phyloP scores from a whole-genome alignment of 345 rosid species.

The Melastoma malabathricum region DNA sequence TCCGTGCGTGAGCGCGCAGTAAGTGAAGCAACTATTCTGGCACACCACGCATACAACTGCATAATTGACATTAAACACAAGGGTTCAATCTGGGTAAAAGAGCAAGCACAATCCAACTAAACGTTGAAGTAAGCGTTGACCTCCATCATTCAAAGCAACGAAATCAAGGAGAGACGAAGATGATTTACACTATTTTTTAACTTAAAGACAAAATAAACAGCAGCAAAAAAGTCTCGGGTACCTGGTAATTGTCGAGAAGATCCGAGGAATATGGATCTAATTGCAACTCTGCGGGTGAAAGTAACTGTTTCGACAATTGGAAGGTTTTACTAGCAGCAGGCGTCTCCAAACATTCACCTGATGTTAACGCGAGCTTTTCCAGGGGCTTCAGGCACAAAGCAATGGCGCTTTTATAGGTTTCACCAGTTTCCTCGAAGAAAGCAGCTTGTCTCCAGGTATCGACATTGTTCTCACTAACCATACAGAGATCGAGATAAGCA shows the following conservation, averaged over 20 bases:
- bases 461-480: constrained; percentile 83
- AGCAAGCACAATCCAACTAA: too few species aligned
- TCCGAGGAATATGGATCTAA: constrained; percentile 39
- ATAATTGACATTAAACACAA: not conserved
- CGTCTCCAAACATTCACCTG: constrained; percentile 47
- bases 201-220: constrained; percentile 2
- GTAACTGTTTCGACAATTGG: constrained; percentile 33
- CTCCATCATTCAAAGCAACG: too few species aligned
- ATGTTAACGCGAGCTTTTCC: constrained; percentile 59
- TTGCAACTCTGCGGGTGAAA: constrained; percentile 24
- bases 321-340: constrained; percentile 28
- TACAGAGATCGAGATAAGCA: constrained; percentile 89
- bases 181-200: not conserved
- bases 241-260: constrained; percentile 62
- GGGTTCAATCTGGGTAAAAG: constrained; percentile 2
- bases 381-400: constrained; percentile 67
- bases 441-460: constrained; percentile 96
- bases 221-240: constrained; percentile 12
- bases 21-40: constrained; percentile 48
- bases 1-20: constrained; percentile 64
- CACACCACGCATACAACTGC: constrained; percentile 81
- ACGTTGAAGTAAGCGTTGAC: too few species aligned
- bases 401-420: constrained; percentile 74
- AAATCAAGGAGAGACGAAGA: too few species aligned
- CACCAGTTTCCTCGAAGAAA: constrained; percentile 83